phyloP scores from a whole-genome alignment of 192 early-diverging fungal species.

The Dispira simplex region DNA sequence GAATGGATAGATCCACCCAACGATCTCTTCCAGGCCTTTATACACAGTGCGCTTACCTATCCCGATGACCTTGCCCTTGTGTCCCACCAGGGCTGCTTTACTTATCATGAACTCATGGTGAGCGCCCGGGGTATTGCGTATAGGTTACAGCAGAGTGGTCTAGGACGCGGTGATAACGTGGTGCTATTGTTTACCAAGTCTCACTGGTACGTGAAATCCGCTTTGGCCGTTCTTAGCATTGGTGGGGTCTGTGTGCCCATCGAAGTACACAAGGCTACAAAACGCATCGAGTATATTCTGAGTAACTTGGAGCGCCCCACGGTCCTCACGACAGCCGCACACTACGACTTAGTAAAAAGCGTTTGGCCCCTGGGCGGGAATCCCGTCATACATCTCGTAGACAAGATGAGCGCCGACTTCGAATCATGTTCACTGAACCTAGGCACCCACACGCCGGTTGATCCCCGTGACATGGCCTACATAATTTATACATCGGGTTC shows the following conservation, averaged over 20 bases:
- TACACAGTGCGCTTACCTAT: neutral
- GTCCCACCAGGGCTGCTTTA: neutral
- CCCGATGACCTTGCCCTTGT: neutral
- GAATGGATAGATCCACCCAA: neutral
- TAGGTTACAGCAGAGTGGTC: neutral
- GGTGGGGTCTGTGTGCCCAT: neutral
- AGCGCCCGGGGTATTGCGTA: neutral
- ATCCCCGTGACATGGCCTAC: neutral
- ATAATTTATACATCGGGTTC: constrained; percentile 14
- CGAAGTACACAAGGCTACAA: neutral
- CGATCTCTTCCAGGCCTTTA: neutral
- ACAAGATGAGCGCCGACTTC: neutral
- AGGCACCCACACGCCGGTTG: neutral
- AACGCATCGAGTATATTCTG: neutral
- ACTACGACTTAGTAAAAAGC: neutral
- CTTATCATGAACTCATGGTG: neutral
- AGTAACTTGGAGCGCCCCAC: neutral
- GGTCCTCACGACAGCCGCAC: neutral
- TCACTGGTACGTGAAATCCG: neutral
- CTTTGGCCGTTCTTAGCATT: neutral
- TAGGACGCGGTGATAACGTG: neutral
- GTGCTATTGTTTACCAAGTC: neutral
- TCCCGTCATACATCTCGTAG: too few species aligned
- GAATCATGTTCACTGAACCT: neutral
- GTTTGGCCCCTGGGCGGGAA: too few species aligned